These are phyloP conservation scores for Pistacia atlantica DNA, from an alignment of 345 rosid genomes.

Conservation along the genomic window DNA sequence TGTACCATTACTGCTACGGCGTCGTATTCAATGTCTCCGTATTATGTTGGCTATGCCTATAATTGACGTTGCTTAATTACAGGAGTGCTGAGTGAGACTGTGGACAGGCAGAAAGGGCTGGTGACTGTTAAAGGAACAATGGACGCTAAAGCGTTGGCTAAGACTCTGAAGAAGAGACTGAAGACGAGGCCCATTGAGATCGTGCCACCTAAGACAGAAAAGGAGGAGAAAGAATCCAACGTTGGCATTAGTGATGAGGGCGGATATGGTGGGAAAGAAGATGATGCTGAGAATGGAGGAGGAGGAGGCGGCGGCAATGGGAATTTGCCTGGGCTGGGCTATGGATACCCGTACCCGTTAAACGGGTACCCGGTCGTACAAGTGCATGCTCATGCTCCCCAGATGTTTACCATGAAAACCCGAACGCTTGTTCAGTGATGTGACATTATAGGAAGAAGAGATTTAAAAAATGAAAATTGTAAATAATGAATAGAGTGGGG, in stretches of 20 bases:
- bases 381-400: constrained; percentile 35
- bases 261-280: too few species aligned
- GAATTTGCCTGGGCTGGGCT: constrained; percentile 36
- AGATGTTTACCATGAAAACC: constrained; percentile 67
- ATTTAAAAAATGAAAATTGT: constrained; percentile 10
- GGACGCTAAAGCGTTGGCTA: constrained; percentile 60
- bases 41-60: not conserved
- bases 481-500: constrained; percentile 24
- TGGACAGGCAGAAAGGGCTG: constrained; percentile 61
- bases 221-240: constrained; percentile 34
- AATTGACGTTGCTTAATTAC: not conserved
- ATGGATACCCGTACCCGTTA: constrained; percentile 22
- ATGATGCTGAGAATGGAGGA: not conserved
- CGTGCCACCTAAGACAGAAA: constrained; percentile 71
- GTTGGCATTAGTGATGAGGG: constrained; percentile 22
- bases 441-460: constrained; percentile 11
- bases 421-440: constrained; percentile 55
- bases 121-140: constrained; percentile 73
- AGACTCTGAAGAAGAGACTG: constrained; percentile 51
- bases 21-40: not conserved
- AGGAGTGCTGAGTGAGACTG: constrained; percentile 58
- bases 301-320: constrained; percentile 31
- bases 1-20: constrained; percentile 2
- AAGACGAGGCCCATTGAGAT: constrained; percentile 57
- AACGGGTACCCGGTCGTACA: constrained; percentile 13